A percentile compares a stretch with the other conserved stretches of the same genome.
phyloP scores from a whole-genome alignment of 768 basidiomycete genomes.

The Suillus decipiens region DNA sequence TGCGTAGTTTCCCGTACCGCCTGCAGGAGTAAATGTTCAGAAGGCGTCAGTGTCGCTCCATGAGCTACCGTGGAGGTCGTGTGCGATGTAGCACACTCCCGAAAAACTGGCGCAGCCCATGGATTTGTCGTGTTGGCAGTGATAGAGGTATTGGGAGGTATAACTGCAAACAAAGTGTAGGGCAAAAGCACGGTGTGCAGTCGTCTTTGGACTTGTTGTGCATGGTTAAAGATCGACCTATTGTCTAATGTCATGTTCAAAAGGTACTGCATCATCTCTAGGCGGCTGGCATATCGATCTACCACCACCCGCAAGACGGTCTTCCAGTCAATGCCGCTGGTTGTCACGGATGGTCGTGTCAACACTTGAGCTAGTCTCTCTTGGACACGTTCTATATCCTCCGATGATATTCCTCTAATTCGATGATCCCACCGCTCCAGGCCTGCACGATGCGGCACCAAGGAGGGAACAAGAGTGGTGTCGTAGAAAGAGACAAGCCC shows the following conservation, averaged over 20 bases:
- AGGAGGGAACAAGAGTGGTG: conserved; percentile 22
- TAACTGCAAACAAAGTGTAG: conserved; percentile 11
- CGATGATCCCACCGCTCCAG: conserved; percentile 27
- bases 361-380: conserved; percentile 14
- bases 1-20: conserved; percentile 17
- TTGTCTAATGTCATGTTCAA: conserved; percentile 27
- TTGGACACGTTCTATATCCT: conserved; percentile 15
- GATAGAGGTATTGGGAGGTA: conserved; percentile 3
- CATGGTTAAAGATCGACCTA: conserved; percentile 10
- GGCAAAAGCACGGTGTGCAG: conserved; percentile 21
- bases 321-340: conserved; percentile 45
- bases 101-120: conserved; percentile 16
- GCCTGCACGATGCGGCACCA: conserved; percentile 13
- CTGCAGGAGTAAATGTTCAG: conserved; percentile 16
- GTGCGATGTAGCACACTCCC: conserved; percentile 15
- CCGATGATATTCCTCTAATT: conserved; percentile 14
- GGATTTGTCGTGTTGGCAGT: conserved; percentile 3
- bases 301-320: conserved; percentile 38
- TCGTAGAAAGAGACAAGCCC: conserved; percentile 31
- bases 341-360: neutral
- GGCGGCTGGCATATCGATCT: conserved; percentile 42
- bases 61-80: conserved; percentile 7
- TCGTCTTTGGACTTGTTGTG: conserved; percentile 17
- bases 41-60: conserved; percentile 10
- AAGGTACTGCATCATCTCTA: conserved; percentile 42